phyloP scores from a whole-genome alignment of 768 basidiomycete species.

The Mycena venus region DNA sequence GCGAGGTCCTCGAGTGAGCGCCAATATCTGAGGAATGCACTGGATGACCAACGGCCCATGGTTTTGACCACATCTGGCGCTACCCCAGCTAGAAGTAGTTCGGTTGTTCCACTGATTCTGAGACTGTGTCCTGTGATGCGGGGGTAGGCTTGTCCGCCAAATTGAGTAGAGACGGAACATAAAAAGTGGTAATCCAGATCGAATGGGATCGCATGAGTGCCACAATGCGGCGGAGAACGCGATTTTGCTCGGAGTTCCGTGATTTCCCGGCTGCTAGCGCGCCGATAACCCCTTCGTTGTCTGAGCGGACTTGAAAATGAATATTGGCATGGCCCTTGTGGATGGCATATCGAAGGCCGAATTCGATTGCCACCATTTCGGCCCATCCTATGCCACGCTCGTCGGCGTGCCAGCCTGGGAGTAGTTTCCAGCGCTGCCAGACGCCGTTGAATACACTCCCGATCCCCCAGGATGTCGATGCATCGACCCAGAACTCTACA shows the following conservation, averaged over 20 bases:
- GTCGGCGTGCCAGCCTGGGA: not conserved
- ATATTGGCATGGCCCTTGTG: not conserved
- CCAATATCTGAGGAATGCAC: conserved; percentile 44
- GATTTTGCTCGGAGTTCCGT: not conserved
- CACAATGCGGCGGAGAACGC: not conserved
- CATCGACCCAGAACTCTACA: not conserved
- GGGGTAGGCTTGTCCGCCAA: too few relatives aligned
- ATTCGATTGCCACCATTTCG: not conserved
- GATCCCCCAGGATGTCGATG: not conserved
- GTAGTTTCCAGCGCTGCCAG: not conserved
- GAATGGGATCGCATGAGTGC: not conserved
- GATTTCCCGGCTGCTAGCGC: not conserved
- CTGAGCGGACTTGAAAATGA: not conserved
- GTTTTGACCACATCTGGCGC: conserved; percentile 13
- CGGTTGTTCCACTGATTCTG: conserved; percentile 28
- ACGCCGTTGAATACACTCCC: not conserved
- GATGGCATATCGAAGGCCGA: not conserved
- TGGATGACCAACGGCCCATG: conserved; percentile 28
- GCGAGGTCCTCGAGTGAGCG: conserved; percentile 17
- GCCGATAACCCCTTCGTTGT: not conserved
- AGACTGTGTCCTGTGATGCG: conserved; percentile 25
- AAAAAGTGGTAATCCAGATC: not conserved
- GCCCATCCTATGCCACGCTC: not conserved
- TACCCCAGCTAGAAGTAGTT: conserved; percentile 19
- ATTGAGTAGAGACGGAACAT: not conserved